Conservation (phyloP, 129 eudicot genomes). For the Escallonia herrerae region DNA sequence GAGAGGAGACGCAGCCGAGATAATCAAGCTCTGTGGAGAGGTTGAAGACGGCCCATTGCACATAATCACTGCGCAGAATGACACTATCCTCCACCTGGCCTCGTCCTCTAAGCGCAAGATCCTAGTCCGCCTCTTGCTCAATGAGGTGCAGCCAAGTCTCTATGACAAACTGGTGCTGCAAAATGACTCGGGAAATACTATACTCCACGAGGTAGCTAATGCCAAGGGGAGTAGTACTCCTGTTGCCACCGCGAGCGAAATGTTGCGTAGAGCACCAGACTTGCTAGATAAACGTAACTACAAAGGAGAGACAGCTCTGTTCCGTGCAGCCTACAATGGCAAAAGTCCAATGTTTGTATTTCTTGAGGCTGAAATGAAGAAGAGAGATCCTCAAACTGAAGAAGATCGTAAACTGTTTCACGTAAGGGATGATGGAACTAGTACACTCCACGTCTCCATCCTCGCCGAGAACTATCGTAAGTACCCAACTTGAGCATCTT, state of each 20-base stretch:
- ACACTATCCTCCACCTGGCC: slow-evolving; percentile 24
- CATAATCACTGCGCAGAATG: slow-evolving; percentile 12
- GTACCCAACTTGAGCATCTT: background rate
- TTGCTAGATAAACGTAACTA: slow-evolving; percentile 16
- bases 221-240: background rate
- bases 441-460: slow-evolving; percentile 22
- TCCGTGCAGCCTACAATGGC: slow-evolving; percentile 24
- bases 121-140: slow-evolving; percentile 1
- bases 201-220: slow-evolving; percentile 22
- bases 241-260: slow-evolving; percentile 9
- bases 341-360: slow-evolving; percentile 5
- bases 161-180: slow-evolving; percentile 3
- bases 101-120: slow-evolving; percentile 6
- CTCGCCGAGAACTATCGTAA: slow-evolving; percentile 20
- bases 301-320: slow-evolving; percentile 23
- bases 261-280: slow-evolving; percentile 15
- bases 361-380: slow-evolving; percentile 8
- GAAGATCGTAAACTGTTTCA: slow-evolving; percentile 7
- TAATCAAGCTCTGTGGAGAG: background rate
- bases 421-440: slow-evolving; percentile 12
- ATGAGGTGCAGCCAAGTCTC: too few relatives aligned
- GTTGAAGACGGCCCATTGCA: slow-evolving; percentile 15
- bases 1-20: slow-evolving; percentile 11
- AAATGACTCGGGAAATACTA: slow-evolving; percentile 18
- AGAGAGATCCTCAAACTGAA: background rate